These are phyloP conservation scores for Aspergillus ruber DNA, from an alignment of 2,329 filamentous ascomycete species.

Conservation along the genomic window DNA sequence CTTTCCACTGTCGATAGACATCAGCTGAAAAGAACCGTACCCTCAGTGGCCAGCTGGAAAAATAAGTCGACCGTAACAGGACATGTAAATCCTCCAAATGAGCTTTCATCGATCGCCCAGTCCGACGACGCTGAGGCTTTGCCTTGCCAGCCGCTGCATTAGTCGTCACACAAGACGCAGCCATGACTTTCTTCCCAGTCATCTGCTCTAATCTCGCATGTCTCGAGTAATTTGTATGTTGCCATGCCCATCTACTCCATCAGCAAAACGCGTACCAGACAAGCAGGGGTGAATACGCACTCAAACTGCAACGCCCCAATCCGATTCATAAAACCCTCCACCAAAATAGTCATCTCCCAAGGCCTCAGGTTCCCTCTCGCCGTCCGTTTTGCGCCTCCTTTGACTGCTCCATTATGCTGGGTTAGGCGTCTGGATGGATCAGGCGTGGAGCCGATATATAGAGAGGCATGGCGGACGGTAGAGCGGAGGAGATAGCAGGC, in stretches of 20 bases:
- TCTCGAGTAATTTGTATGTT: slow-evolving; percentile 72
- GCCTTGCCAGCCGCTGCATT: slow-evolving; percentile 35
- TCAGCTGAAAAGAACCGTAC: slow-evolving; percentile 72
- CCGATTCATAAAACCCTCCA: slow-evolving; percentile 82
- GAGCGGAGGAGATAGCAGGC: slow-evolving; percentile 90
- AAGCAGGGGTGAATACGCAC: slow-evolving; percentile 44
- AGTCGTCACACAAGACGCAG: slow-evolving; percentile 21
- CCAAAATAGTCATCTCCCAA: slow-evolving; percentile 84
- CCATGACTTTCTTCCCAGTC: slow-evolving; percentile 24
- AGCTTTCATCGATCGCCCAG: slow-evolving; percentile 56
- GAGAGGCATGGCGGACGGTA: slow-evolving; percentile 58
- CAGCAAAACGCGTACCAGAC: slow-evolving; percentile 1
- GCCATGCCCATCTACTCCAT: slow-evolving; percentile 72
- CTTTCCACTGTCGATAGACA: slow-evolving; percentile 62
- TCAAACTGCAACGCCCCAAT: slow-evolving; percentile 91
- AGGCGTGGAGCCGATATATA: slow-evolving; percentile 90
- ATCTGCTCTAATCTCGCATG: slow-evolving; percentile 58
- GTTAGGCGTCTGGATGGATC: slow-evolving; percentile 76
- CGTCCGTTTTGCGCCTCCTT: slow-evolving; percentile 76
- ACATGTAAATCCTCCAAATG: slow-evolving; percentile 75
- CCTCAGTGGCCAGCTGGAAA: slow-evolving; percentile 73
- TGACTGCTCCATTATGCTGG: slow-evolving; percentile 82
- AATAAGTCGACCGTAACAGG: slow-evolving; percentile 71
- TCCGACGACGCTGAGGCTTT: slow-evolving; percentile 37
- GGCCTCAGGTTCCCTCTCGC: slow-evolving; percentile 62